These are phyloP conservation scores for Raphanus raphanistrum DNA, from an alignment of 345 rosid genomes.

Conservation along the genomic window DNA sequence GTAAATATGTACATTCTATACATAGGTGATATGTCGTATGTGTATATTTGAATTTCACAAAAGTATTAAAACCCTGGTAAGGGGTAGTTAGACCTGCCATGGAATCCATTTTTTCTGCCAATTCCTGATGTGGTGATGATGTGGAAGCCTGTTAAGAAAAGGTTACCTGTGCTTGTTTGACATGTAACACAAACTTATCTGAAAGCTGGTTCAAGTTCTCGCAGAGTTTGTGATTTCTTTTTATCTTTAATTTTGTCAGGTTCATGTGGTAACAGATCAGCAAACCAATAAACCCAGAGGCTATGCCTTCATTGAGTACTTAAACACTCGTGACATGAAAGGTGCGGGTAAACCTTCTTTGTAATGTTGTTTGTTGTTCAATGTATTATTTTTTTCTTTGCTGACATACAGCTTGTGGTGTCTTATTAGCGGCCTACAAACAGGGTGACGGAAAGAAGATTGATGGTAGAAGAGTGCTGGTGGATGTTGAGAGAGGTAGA, in stretches of 20 bases:
- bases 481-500: conserved; percentile 97
- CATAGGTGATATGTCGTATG: conserved; percentile 4
- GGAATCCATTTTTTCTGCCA: conserved; percentile 81
- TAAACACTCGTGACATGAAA: conserved; percentile 97
- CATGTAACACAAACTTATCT: conserved; percentile 18
- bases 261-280: conserved; percentile 71
- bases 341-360: conserved; percentile 41
- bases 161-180: conserved; percentile 68
- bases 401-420: conserved; percentile 18
- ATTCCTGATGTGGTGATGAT: conserved; percentile 92
- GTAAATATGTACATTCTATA: conserved; percentile 49
- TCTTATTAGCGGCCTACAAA: conserved; percentile 78
- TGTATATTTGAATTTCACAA: conserved; percentile 38
- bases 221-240: conserved; percentile 35
- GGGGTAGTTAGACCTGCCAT: conserved; percentile 71
- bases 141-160: conserved; percentile 81
- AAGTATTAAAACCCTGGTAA: conserved; percentile 89
- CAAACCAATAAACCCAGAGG: conserved; percentile 85
- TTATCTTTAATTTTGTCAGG: conserved; percentile 46
- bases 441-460: conserved; percentile 99
- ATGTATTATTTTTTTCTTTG: neutral
- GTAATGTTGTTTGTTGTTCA: neutral
- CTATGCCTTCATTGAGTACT: conserved; percentile 89
- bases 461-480: conserved; percentile 96
- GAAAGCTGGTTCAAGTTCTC: conserved; percentile 18